phyloP scores from a whole-genome alignment of 768 basidiomycete species.

The Russula sp. region DNA sequence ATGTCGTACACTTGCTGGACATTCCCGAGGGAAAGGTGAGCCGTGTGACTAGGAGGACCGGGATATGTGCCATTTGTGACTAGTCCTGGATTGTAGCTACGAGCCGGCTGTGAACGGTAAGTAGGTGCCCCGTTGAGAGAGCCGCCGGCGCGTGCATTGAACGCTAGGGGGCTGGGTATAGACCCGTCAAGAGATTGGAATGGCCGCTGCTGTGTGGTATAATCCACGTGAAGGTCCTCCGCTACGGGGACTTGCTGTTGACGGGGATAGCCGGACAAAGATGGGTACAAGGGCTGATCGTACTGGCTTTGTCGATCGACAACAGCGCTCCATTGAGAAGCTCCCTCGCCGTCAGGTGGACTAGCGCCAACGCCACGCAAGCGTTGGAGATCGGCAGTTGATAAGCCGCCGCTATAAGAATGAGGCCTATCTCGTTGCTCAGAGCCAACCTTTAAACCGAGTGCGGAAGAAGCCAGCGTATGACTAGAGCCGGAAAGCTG shows the following conservation, averaged over 20 bases:
- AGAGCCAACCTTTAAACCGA: conserved; percentile 47
- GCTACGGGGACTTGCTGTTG: conserved; percentile 23
- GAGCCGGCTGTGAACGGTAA: conserved; percentile 55
- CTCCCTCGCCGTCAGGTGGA: conserved; percentile 26
- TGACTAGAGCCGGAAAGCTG: conserved; percentile 51
- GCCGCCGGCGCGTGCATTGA: conserved; percentile 45
- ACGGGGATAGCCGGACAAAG: conserved; percentile 50
- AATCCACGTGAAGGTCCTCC: conserved; percentile 45
- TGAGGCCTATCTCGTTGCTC: conserved; percentile 75
- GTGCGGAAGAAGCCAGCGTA: conserved; percentile 47
- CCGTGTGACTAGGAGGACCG: conserved; percentile 46
- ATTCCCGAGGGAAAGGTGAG: conserved; percentile 65
- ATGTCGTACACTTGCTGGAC: conserved; percentile 78
- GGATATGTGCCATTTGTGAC: conserved; percentile 43
- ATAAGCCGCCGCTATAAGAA: conserved; percentile 75
- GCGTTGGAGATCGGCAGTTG: conserved; percentile 66
- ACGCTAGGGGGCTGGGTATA: conserved; percentile 32
- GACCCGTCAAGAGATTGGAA: conserved; percentile 42
- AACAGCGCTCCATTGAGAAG: conserved; percentile 28
- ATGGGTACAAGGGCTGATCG: conserved; percentile 53
- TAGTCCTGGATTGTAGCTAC: conserved; percentile 48
- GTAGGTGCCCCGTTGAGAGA: conserved; percentile 46
- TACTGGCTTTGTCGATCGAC: conserved; percentile 29
- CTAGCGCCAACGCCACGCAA: conserved; percentile 57
- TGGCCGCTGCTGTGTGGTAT: conserved; percentile 50